Evolutionary conservation across 106 monocot species (phyloP).

Genomic region (Allium sativum): DNA sequence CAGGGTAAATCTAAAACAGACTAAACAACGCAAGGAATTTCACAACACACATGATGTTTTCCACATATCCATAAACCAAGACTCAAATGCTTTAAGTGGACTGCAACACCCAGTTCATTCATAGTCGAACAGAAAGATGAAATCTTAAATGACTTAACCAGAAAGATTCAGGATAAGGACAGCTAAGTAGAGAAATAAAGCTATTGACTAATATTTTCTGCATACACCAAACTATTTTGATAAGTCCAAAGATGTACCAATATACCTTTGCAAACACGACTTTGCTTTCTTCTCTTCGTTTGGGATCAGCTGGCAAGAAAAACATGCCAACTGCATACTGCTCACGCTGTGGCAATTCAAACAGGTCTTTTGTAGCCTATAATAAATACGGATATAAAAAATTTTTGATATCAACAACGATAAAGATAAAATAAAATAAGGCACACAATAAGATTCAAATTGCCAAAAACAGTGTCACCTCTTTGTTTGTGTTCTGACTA

Average conservation of each 20-base stretch:
- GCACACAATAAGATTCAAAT: background rate
- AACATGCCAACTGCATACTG: constrained; percentile 96
- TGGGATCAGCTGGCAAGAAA: constrained; percentile 60
- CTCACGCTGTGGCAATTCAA: constrained; percentile 77
- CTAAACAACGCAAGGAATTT: too few species aligned
- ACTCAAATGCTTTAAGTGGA: too few species aligned
- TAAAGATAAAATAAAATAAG: background rate
- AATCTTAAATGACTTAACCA: too few species aligned
- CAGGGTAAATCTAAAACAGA: too few species aligned
- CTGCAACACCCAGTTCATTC: too few species aligned
- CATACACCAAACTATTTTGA: background rate
- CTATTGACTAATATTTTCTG: background rate
- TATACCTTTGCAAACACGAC: constrained; percentile 59
- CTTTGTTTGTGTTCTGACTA: too few species aligned
- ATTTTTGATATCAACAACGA: background rate
- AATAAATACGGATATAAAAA: background rate
- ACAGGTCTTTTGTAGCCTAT: constrained; percentile 53
- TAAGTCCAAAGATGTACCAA: background rate
- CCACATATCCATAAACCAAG: too few species aligned
- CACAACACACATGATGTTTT: too few species aligned
- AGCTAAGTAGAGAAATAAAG: background rate
- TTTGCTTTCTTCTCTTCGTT: constrained; percentile 81
- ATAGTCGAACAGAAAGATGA: too few species aligned
- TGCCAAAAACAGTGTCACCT: constrained; percentile 32
- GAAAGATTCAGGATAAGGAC: too few species aligned